Evolutionary conservation across 768 basidiomycete genomes (phyloP).

Genomic region (Rhodosporidiobolus odoratus): DNA sequence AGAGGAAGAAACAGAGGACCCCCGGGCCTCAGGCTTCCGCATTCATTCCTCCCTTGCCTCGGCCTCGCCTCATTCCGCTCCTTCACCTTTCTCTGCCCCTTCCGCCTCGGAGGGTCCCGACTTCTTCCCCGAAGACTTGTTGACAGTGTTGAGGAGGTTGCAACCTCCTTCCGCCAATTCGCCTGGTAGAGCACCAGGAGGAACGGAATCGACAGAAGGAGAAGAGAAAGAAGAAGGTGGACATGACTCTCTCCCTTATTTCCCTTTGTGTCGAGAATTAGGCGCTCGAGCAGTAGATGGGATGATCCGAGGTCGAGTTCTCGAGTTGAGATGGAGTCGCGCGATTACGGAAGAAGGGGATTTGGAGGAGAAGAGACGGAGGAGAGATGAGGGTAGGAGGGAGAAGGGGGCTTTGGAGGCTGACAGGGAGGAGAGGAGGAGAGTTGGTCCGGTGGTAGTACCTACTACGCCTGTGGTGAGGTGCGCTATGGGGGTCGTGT

Average conservation of each 20-base stretch:
- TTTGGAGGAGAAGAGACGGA: neutral
- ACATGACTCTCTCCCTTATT: slow-evolving; percentile 78
- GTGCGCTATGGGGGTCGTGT: slow-evolving; percentile 75
- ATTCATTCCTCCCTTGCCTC: slow-evolving; percentile 48
- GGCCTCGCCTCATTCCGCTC: slow-evolving; percentile 11
- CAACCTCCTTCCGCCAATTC: slow-evolving; percentile 46
- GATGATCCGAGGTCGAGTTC: slow-evolving; percentile 70
- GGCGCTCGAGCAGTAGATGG: slow-evolving; percentile 77
- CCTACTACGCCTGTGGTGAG: slow-evolving; percentile 75
- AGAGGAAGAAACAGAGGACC: slow-evolving; percentile 44
- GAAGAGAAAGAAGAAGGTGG: no score
- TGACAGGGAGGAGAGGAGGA: slow-evolving; percentile 49
- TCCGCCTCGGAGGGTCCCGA: slow-evolving; percentile 57
- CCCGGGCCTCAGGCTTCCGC: slow-evolving; percentile 46
- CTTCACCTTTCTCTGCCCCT: slow-evolving; percentile 45
- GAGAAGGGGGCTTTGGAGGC: slow-evolving; percentile 48
- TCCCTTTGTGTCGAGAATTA: slow-evolving; percentile 73
- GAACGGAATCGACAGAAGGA: no score
- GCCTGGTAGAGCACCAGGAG: no score
- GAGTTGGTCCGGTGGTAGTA: slow-evolving; percentile 67
- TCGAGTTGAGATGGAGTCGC: slow-evolving; percentile 48
- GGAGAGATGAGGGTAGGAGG: neutral
- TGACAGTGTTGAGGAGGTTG: slow-evolving; percentile 74
- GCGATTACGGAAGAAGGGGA: slow-evolving; percentile 54
- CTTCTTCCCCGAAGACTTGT: slow-evolving; percentile 70